phyloP scores from a whole-genome alignment of 768 basidiomycete species.

The Leccinum arenicola region DNA sequence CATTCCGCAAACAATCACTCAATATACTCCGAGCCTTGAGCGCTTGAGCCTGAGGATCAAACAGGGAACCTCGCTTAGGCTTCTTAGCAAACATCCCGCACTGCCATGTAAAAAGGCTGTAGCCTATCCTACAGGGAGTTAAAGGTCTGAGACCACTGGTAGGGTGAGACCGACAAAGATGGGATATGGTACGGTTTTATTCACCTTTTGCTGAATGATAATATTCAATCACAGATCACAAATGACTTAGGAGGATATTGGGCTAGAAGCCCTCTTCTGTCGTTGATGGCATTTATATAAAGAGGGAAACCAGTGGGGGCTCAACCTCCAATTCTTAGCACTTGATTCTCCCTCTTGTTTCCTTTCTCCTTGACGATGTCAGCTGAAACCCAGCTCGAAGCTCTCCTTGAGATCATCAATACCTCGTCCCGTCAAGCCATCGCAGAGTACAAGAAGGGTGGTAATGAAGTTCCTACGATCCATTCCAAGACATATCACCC shows the following conservation, averaged over 20 bases:
- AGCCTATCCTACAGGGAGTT: too few relatives aligned
- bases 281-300: background rate
- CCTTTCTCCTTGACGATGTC: slow-evolving; percentile 12
- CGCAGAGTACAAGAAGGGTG: slow-evolving; percentile 24
- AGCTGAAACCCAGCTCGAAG: slow-evolving; percentile 5
- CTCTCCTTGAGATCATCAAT: slow-evolving; percentile 31
- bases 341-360: background rate
- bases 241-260: too few relatives aligned
- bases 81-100: too few relatives aligned
- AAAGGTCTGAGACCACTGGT: too few relatives aligned
- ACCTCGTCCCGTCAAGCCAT: slow-evolving; percentile 26
- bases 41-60: too few relatives aligned
- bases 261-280: background rate
- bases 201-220: background rate
- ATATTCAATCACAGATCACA: background rate
- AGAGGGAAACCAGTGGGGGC: too few relatives aligned
- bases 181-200: too few relatives aligned
- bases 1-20: too few relatives aligned
- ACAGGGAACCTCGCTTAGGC: too few relatives aligned
- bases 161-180: too few relatives aligned
- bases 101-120: too few relatives aligned
- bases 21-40: too few relatives aligned
- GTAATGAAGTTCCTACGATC: slow-evolving; percentile 21
- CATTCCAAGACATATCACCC: slow-evolving; percentile 23
- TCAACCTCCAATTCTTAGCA: background rate